phyloP scores from a whole-genome alignment of 169 alveolate species.

The Ichthyophthirius multifiliis region DNA sequence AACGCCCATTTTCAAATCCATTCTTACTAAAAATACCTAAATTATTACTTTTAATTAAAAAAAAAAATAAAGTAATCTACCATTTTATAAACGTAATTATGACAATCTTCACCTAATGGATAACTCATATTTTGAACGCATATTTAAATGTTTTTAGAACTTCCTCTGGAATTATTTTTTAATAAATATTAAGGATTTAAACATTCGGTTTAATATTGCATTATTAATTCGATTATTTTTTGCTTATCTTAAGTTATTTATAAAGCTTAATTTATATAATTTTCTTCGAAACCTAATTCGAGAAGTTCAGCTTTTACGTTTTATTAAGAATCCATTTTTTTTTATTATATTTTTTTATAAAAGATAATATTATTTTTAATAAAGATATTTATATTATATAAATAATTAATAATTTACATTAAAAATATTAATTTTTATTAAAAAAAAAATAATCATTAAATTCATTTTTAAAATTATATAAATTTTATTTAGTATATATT shows the following conservation, averaged over 20 bases:
- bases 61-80: neutral
- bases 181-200: neutral
- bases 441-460: too few relatives aligned
- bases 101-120: conserved; percentile 1
- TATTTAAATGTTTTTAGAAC: neutral
- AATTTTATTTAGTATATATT: too few relatives aligned
- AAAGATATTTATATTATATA: too few relatives aligned
- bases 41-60: neutral
- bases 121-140: neutral
- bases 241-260: conserved; percentile 20
- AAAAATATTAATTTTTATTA: too few relatives aligned
- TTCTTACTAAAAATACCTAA: conserved; percentile 45
- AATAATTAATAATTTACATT: too few relatives aligned
- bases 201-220: conserved; percentile 7
- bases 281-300: conserved; percentile 29
- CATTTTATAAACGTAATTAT: conserved; percentile 32
- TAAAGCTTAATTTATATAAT: conserved; percentile 20
- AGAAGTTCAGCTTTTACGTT: neutral
- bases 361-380: too few relatives aligned
- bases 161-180: neutral
- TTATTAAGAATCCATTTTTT: conserved; percentile 16
- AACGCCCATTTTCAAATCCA: conserved; percentile 53
- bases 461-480: too few relatives aligned
- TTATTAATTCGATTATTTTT: conserved; percentile 26
- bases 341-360: too few relatives aligned